Base-by-base conservation (phyloP, 2,329 filamentous ascomycete species). In the Paraconiothyrium brasiliense region DNA sequence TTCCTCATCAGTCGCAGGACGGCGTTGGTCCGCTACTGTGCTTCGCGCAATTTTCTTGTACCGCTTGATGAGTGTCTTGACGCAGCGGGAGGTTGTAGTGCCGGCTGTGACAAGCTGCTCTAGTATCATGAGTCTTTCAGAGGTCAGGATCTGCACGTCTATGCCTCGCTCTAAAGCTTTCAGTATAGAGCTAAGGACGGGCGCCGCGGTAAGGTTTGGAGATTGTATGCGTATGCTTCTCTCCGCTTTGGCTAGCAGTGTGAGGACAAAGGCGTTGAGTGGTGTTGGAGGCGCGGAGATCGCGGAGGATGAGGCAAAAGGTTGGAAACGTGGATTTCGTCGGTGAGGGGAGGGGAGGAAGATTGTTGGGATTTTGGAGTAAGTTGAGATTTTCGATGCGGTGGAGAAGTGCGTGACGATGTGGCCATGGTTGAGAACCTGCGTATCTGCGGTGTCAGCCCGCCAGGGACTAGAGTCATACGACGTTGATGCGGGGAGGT, bases 21-120 rank as follows among this genome's bases (percentile, higher is more conserved):
- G 49, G 24, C 46, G n/a, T 27, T 47, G 20, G 1, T 20, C 14
- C 14, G 7, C 20, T 10, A 20, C 20, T 46, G 6, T 11, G 11
- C 2, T 2, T 7, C 35, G 5, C 20, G 14, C 34, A 10, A 41
- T 35, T 5, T 41, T 30, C 39, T 81, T 75, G 69, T 92, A 89
- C 27, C 82, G 80, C 48, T 83, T 84, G 2, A 89, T 81, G 9
- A 94, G 81, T 49, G 80, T 83, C 32, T 79, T 82, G 4, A 95
- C 71, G 63, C 89, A 91, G 64, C 86, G 82, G 0, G 86, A 83
- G 0, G 92, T 94, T 0, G 89, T 92, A 0, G 90, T 93, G 0
- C 90, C 90, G 0, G 91, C 89, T 0, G 92, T 95, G 27, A 92
- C 81, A n/a, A 95, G 81, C 75, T 96, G 92, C 78, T 96, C 92